These are phyloP conservation scores for Kuraishia ogatae DNA, from an alignment of 805 yeast species.

Conservation along the genomic window DNA sequence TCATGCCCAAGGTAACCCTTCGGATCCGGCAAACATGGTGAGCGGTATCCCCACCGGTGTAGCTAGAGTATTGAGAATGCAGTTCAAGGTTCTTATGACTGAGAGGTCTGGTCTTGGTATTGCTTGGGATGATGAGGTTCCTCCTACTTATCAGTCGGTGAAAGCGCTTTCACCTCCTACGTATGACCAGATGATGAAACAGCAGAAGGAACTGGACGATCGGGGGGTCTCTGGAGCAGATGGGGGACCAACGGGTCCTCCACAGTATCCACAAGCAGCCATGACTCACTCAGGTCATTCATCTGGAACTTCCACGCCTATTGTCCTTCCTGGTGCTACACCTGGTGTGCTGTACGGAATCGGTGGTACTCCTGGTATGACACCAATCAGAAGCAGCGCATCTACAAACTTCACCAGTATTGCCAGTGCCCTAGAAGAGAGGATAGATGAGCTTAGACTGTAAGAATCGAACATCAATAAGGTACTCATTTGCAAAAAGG, in stretches of 20 bases:
- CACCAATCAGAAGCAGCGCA: neutral
- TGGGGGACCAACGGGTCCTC: neutral
- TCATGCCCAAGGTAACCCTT: conserved; percentile 16
- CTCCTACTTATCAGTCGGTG: conserved; percentile 89
- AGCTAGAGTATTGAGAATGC: conserved; percentile 92
- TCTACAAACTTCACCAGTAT: neutral
- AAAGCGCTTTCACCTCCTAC: conserved; percentile 81
- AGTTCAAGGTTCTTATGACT: conserved; percentile 72
- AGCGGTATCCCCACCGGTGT: conserved; percentile 86
- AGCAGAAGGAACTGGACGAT: neutral
- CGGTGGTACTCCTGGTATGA: conserved; percentile 9
- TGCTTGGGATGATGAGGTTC: conserved; percentile 98
- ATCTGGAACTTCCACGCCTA: neutral
- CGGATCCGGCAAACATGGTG: conserved; percentile 18
- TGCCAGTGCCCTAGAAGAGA: conserved; percentile 1
- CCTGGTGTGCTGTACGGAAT: conserved; percentile 9
- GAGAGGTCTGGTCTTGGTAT: conserved; percentile 94
- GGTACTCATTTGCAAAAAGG: too few species aligned
- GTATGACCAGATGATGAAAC: conserved; percentile 31
- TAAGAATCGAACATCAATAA: too few species aligned
- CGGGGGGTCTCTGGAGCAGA: neutral
- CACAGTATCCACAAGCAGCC: neutral
- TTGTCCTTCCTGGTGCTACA: conserved; percentile 1
- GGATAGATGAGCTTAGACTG: neutral
- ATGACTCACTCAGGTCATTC: neutral